These are phyloP conservation scores for Caryopteris hybrid DNA, from an alignment of 305 asterid species.

Conservation along the genomic window DNA sequence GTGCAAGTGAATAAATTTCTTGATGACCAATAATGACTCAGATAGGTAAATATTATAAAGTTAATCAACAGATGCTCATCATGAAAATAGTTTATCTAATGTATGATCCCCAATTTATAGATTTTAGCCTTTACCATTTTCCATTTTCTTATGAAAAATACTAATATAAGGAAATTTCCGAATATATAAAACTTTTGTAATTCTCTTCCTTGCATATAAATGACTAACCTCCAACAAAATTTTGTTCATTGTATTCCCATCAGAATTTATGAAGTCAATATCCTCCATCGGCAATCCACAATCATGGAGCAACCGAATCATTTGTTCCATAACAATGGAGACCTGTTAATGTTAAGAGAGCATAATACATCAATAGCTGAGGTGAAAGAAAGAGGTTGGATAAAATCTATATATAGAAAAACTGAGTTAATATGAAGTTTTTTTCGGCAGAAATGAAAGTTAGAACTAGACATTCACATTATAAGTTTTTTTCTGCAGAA, in stretches of 20 bases:
- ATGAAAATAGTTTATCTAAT: too few relatives aligned
- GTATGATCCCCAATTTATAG: neutral
- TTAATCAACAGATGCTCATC: too few relatives aligned
- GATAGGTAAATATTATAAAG: too few relatives aligned
- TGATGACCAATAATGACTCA: too few relatives aligned
- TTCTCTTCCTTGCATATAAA: constrained; percentile 5
- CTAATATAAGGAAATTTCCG: neutral
- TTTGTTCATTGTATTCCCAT: constrained; percentile 84
- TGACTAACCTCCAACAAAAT: constrained; percentile 76
- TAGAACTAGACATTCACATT: neutral
- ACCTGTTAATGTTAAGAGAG: constrained; percentile 44
- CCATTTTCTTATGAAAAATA: too few relatives aligned
- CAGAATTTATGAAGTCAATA: constrained; percentile 91
- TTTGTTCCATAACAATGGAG: constrained; percentile 86
- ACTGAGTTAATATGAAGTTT: too few relatives aligned
- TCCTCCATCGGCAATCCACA: constrained; percentile 84
- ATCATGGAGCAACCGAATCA: constrained; percentile 87
- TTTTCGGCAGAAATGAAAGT: neutral
- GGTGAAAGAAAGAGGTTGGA: neutral
- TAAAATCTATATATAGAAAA: neutral
- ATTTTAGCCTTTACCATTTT: neutral
- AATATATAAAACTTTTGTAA: neutral
- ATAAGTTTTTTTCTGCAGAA: neutral
- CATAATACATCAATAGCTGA: neutral
- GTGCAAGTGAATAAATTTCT: too few relatives aligned